A percentile compares a stretch with the other conserved stretches of the same genome.
Evolutionary conservation across 148 eudicot genomes (phyloP).

Genomic region (Vaccinium vitisidaea): DNA sequence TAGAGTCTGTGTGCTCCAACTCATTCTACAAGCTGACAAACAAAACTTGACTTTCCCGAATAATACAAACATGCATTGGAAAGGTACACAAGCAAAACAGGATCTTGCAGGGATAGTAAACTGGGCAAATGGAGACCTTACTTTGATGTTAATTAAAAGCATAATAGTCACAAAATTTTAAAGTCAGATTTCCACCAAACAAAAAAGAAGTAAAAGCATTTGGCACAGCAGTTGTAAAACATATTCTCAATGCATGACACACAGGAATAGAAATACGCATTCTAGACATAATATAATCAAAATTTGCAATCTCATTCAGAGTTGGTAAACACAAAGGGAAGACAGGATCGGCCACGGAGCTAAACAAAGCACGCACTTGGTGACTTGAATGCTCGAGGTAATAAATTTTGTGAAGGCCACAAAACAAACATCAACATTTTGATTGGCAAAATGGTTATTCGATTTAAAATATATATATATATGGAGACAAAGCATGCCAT

Average conservation of each 20-base stretch:
- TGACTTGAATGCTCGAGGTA: neutral
- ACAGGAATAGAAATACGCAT: neutral
- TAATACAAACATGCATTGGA: neutral
- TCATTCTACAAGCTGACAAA: conserved; percentile 1
- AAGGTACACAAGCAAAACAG: neutral
- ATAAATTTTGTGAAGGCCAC: neutral
- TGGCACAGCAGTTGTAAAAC: neutral
- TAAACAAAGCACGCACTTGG: neutral
- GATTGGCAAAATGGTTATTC: neutral
- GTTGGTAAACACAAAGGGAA: neutral
- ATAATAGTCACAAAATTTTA: neutral
- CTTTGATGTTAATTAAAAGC: neutral
- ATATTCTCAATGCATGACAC: neutral
- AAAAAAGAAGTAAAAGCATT: neutral
- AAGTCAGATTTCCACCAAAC: neutral
- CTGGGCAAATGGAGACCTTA: neutral
- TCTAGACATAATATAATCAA: neutral
- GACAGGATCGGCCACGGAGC: neutral
- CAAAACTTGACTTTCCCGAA: neutral
- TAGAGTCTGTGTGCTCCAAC: neutral
- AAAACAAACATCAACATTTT: neutral
- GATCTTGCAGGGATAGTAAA: neutral
- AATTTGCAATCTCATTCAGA: neutral
- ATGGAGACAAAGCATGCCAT: neutral
- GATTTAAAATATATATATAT: neutral